Evolutionary conservation across 2,329 filamentous ascomycete genomes (phyloP).

Genomic region (Aquanectria penicillioides): DNA sequence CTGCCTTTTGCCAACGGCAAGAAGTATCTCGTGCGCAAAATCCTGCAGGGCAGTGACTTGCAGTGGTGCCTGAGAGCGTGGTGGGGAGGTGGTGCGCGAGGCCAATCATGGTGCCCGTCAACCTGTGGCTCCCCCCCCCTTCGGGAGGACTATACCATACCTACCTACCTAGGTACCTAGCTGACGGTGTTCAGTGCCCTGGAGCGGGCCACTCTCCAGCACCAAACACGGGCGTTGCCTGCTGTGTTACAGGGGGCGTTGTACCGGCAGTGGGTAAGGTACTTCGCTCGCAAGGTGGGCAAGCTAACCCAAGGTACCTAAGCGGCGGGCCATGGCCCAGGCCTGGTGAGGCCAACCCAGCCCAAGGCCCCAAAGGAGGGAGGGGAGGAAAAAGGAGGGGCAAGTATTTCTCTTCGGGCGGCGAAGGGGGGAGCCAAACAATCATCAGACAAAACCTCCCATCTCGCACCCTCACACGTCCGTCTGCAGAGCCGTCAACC

Average conservation of each 20-base stretch:
- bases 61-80: conserved; percentile 10
- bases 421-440: conserved; percentile 36
- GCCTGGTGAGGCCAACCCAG: conserved; percentile 2
- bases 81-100: neutral
- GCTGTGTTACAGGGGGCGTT: too few species aligned
- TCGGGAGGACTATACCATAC: too few species aligned
- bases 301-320: conserved; percentile 12
- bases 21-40: conserved; percentile 27
- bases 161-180: too few species aligned
- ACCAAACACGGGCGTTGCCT: conserved; percentile 19
- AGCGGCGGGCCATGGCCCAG: conserved; percentile 1
- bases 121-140: too few species aligned
- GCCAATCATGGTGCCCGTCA: conserved; percentile 33
- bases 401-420: conserved; percentile 35
- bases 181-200: too few species aligned
- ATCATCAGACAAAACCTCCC: conserved; percentile 38
- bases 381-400: conserved; percentile 38
- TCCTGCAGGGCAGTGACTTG: conserved; percentile 28
- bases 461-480: conserved; percentile 5
- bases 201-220: conserved; percentile 15
- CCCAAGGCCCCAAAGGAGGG: conserved; percentile 24
- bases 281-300: neutral
- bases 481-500: conserved; percentile 7
- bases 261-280: too few species aligned
- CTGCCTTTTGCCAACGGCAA: neutral